A percentile compares a stretch with the other conserved stretches of the same genome.
Evolutionary conservation across 805 yeast genomes (phyloP).

Genomic region (Saturnispora bothae): DNA sequence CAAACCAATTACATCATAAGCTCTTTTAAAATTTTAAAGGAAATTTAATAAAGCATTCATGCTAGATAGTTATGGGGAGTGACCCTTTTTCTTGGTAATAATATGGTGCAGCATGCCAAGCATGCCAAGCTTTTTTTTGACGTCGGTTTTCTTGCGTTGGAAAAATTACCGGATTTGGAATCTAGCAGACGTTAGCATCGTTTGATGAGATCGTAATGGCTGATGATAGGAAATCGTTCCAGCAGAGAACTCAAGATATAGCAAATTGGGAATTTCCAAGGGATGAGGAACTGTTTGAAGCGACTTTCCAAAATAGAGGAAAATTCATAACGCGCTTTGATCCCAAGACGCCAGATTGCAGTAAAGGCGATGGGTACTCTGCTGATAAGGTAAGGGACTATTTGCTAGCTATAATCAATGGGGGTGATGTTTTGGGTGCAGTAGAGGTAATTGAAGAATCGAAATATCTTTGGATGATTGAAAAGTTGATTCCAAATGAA

Average conservation of each 20-base stretch:
- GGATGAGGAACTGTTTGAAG: conserved; percentile 1
- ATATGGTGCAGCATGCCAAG: too few species aligned
- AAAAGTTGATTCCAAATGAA: not conserved
- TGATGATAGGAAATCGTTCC: not conserved
- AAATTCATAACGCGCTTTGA: not conserved
- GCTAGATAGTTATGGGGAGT: too few species aligned
- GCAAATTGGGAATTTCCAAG: not conserved
- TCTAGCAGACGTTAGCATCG: too few species aligned
- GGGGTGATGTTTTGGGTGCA: not conserved
- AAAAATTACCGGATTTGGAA: too few species aligned
- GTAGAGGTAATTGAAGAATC: too few species aligned
- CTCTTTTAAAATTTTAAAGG: conserved; percentile 49
- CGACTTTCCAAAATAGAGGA: conserved; percentile 1
- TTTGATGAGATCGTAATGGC: too few species aligned
- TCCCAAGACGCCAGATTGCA: not conserved
- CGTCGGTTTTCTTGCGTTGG: not conserved
- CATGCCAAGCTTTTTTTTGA: conserved; percentile 17
- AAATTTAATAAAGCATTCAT: too few species aligned
- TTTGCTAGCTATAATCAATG: not conserved
- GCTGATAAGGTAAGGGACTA: not conserved
- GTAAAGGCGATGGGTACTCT: not conserved
- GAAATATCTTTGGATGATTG: too few species aligned
- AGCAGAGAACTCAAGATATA: not conserved
- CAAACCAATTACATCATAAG: conserved; percentile 42
- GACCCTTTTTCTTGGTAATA: too few species aligned